Evolutionary conservation across 257 asterid genomes (phyloP), one percentile per base, ranked within the genome.

Genomic region (Petunia secreta): DNA sequence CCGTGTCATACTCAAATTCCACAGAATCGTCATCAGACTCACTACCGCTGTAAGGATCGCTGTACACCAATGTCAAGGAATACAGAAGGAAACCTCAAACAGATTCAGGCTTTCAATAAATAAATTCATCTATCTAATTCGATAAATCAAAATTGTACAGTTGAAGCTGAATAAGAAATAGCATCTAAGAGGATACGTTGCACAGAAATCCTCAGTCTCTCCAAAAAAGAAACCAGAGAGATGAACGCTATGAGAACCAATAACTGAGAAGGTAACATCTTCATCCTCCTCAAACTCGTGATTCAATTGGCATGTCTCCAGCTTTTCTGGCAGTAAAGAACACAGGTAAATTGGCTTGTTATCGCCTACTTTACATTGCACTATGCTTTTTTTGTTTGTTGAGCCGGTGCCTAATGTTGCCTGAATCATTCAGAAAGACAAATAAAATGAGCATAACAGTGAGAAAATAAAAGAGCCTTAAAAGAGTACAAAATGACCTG

Each of bases 281-380:
- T 91, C 93, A 0, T 92, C 97, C 82, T 94, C 99, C 84, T 91
- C 98, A 50, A 96, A 96, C 85, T 94, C 98, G 13, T 85, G 93
- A 89, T 92, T 90, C 89, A 93, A 77, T 1, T 92, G 81, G 80
- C 95, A 92, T 5, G 87, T 92, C 91, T 96, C 99, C 41, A 92
- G 78, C 66, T 10, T 92, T 78, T 90, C 90, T 0, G 99, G 99
- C 62, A 91, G 76, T 88, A 96, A 78, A 0, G 97, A 84, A 82
- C 98, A 94, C 79, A 96, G 48, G 80, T 87, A 85, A 83, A 92
- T 90, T 2, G 99, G 99, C 75, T 76, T 85, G 80, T 87, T 94
- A 85, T 89, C 90, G 74, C 98, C 97, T 52, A 96, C 95, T 75
- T 37, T 79, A 89, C 98, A 94, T 79, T 92, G 97, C n/a, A 96